These are phyloP conservation scores for Marasmius oreades DNA, from an alignment of 1,284 basidiomycete genomes.

Conservation along the genomic window DNA sequence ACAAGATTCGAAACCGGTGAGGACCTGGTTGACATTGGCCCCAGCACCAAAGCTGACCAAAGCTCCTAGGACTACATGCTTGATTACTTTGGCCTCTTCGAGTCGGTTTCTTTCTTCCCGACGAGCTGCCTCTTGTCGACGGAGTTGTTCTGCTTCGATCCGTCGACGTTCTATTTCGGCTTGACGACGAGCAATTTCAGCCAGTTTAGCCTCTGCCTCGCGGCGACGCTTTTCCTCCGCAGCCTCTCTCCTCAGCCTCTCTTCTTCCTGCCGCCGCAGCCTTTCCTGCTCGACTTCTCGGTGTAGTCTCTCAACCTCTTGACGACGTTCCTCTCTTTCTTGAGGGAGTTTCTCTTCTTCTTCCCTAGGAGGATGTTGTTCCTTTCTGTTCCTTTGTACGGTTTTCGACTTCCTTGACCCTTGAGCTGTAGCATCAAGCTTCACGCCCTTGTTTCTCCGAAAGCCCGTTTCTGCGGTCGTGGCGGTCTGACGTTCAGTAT, in stretches of 20 bases:
- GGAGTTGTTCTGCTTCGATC: constrained; percentile 1
- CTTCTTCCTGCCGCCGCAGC: not conserved
- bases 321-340: not conserved
- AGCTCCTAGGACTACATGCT: constrained; percentile 38
- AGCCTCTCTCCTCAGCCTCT: not conserved
- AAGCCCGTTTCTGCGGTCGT: not conserved
- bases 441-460: not conserved
- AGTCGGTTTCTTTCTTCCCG: constrained; percentile 18
- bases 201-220: not conserved
- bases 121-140: constrained; percentile 12
- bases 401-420: not conserved
- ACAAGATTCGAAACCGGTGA: constrained; percentile 47
- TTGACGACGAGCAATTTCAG: not conserved
- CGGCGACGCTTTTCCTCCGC: not conserved
- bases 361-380: not conserved
- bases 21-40: constrained; percentile 34
- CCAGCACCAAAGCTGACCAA: constrained; percentile 46
- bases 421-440: not conserved
- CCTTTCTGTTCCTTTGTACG: not conserved
- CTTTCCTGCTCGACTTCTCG: not conserved
- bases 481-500: constrained; percentile 4
- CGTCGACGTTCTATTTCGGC: constrained; percentile 7
- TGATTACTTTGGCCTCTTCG: constrained; percentile 37
- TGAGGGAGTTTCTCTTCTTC: not conserved
- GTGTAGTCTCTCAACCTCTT: not conserved